A percentile compares a stretch with the other conserved stretches of the same genome.
Evolutionary conservation across 805 yeast genomes (phyloP).

Genomic region (Candida krabiensis): DNA sequence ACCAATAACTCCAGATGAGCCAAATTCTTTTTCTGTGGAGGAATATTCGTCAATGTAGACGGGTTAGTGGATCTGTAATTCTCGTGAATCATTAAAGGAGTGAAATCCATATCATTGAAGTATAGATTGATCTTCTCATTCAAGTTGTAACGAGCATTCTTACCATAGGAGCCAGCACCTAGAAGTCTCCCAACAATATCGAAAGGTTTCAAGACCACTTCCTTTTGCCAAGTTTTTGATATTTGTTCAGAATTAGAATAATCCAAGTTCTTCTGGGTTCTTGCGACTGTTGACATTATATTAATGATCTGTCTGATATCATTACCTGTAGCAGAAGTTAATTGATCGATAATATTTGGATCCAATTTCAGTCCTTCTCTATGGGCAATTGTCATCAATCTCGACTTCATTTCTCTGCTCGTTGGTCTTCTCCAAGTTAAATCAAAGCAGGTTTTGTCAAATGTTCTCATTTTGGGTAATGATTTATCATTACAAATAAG

Average conservation of each 20-base stretch:
- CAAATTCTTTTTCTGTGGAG: slow-evolving; percentile 37
- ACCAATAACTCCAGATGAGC: slow-evolving; percentile 64
- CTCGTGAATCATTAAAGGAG: slow-evolving; percentile 95
- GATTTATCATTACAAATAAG: slow-evolving; percentile 91
- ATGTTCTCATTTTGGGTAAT: slow-evolving; percentile 93
- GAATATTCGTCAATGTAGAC: slow-evolving; percentile 18
- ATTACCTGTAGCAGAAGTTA: slow-evolving; percentile 80
- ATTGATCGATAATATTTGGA: slow-evolving; percentile 75
- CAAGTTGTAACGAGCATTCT: slow-evolving; percentile 51
- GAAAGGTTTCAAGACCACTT: slow-evolving; percentile 87
- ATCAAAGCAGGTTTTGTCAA: slow-evolving; percentile 79
- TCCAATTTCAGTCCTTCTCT: slow-evolving; percentile 81
- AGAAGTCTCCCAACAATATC: slow-evolving; percentile 77
- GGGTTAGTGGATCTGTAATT: slow-evolving; percentile 78
- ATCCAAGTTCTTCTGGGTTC: slow-evolving; percentile 64
- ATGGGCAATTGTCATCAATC: slow-evolving; percentile 87
- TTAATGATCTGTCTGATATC: slow-evolving; percentile 96
- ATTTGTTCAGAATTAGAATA: slow-evolving; percentile 63
- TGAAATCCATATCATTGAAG: slow-evolving; percentile 91
- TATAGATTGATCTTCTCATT: slow-evolving; percentile 85
- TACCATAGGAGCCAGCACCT: slow-evolving; percentile 58
- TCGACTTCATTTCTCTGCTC: slow-evolving; percentile 73
- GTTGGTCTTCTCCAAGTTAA: slow-evolving; percentile 87
- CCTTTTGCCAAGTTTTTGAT: slow-evolving; percentile 79
- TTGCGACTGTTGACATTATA: slow-evolving; percentile 78